Evolutionary conservation across 805 yeast genomes (phyloP), one percentile per base, ranked within the genome.

Genomic region (Wickerhamomyces mucosus): DNA sequence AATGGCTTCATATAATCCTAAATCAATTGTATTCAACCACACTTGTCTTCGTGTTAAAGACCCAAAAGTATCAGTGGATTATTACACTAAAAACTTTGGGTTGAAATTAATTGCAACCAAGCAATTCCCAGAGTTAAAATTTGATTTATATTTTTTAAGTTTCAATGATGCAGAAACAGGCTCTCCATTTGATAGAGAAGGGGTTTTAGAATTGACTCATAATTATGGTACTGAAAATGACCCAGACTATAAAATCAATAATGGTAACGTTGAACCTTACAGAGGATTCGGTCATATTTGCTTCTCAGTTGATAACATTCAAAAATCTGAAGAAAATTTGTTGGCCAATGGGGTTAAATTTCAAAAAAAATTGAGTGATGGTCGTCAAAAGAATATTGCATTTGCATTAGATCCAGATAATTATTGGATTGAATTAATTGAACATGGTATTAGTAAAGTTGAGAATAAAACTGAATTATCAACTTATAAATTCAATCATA

Each of bases 261-360:
- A 78, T 50, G 98, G 98, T 37, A 89, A 92, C 53, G 74, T 67
- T 7, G 85, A 78, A 32, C 89, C 94, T 24, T 64, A 74, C 54
- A 71, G 89, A 43, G 97, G 98, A 0, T 89, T 88, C 51, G 98
- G 98, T 15, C 98, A 89, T 58, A 75, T 86, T 37, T 85, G 96
- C 58, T 60, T 89, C 43, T 68, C 95, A 2, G 95, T 88, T 12
- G 83, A 84, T 44, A 78, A 88, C 58, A 72, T 89, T 35, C 75
- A 59, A 33, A 68, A 53, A 9, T 61, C 76, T 6, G 85, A 89
- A 55, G 58, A 59, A 25, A 54, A 61, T 18, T 63, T 89, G 37
- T 70, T 78, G 40, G 55, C 56, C 2, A 61, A 66, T 28, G 81
- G 78, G 15, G 96, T 80, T 34, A 53, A 58, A 31, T 89, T 89